A percentile compares a stretch with the other conserved stretches of the same genome.
Conservation (phyloP, 768 basidiomycete genomes). For the Paxillus rubicundulus region DNA sequence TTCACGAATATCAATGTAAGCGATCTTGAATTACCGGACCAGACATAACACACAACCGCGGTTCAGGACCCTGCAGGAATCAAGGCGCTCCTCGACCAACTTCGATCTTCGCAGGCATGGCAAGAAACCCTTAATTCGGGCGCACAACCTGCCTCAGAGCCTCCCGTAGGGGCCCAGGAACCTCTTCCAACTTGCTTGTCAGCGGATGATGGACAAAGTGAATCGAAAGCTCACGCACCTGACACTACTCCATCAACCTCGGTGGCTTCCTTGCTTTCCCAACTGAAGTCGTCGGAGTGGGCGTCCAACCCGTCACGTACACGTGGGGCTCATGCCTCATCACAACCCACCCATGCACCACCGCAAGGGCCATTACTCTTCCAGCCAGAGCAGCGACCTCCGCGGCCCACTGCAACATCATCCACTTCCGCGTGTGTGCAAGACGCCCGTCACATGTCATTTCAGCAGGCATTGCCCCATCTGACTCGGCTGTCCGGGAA, state of each 20-base stretch:
- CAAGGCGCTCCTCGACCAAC: slow-evolving; percentile 66
- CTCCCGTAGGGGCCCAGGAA: slow-evolving; percentile 3
- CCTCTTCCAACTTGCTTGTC: slow-evolving; percentile 1
- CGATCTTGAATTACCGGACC: not conserved
- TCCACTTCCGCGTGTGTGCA: slow-evolving; percentile 13
- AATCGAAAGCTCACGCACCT: slow-evolving; percentile 3
- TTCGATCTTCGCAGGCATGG: slow-evolving; percentile 70
- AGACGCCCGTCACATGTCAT: slow-evolving; percentile 51
- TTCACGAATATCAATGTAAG: slow-evolving; percentile 61
- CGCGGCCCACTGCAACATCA: slow-evolving; percentile 7
- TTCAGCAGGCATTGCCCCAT: slow-evolving; percentile 67
- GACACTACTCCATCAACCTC: slow-evolving; percentile 30
- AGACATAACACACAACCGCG: not conserved
- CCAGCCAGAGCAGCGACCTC: slow-evolving; percentile 10
- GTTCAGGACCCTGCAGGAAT: slow-evolving; percentile 63
- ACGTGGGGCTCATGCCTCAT: slow-evolving; percentile 5
- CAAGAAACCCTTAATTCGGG: slow-evolving; percentile 40
- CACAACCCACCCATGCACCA: slow-evolving; percentile 12
- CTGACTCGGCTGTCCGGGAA: slow-evolving; percentile 61
- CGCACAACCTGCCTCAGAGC: slow-evolving; percentile 2
- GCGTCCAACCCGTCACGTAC: slow-evolving; percentile 13
- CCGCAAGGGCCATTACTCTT: slow-evolving; percentile 13
- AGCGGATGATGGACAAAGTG: slow-evolving; percentile 4
- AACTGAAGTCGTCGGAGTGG: slow-evolving; percentile 42
- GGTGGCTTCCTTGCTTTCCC: slow-evolving; percentile 64